Evolutionary conservation across 495 filamentous ascomycete genomes (phyloP), one percentile per base, ranked within the genome.

Genomic region (Hypoxylon intermedium): DNA sequence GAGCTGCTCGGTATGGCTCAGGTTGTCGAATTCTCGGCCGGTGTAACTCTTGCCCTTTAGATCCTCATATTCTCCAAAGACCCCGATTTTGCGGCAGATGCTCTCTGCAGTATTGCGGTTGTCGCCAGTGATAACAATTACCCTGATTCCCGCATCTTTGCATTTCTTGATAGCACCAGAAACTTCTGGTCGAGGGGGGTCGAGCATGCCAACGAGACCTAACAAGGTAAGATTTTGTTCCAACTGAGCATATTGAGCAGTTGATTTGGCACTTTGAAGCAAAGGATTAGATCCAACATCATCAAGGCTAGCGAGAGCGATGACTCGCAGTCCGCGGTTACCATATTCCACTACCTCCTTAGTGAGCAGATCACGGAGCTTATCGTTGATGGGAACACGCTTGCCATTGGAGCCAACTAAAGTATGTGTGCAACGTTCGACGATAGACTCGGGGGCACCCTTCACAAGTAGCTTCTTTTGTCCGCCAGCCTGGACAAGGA

Each of bases 101-200:
- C 91, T 93, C 75, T 99, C 95, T 5, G 95, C 95, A 0, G 95
- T 99, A 77, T 93, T 94, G 66, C 87, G 92, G 73, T 96, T 98
- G 75, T 99, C 95, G 63, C 95, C 95, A 24, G 95, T 99, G 70
- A 99, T 96, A 41, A 99, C 95, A 66, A 99, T 88, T 28, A 99
- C 93, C 30, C 95, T 88, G 64, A 99, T 97, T 60, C 95, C 95
- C 62, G 95, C 95, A 52, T 89, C 86, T 63, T 86, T 89, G 74
- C 95, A 98, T 73, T 92, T 90, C 67, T 81, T 80, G 68, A 99
- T 96, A 19, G 94, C 91, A 36, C 78, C 83, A 37, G 87, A 82
- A 15, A 97, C 95, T 73, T 99, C 95, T n/a, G 90, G 89, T 41
- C 95, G 92, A 67, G 95, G 94, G 40, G 95, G 95, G 72, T 99